Evolutionary conservation across 78 protist genomes (phyloP), one percentile per base, ranked within the genome.

Genomic region (Mantamonas sphyraenae): DNA sequence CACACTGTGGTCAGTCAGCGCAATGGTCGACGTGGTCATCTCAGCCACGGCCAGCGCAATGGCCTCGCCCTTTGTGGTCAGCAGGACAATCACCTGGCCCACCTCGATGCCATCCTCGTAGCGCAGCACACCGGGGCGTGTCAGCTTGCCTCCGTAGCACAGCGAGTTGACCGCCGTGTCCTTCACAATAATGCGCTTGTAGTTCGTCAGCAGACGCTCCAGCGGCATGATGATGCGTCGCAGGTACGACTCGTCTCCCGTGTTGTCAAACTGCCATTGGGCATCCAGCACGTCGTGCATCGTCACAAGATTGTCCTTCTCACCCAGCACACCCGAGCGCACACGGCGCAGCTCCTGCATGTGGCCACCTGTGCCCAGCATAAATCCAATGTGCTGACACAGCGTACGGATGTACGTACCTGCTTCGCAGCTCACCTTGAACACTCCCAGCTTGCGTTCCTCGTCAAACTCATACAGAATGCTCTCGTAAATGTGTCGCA

Each of bases 381-480:
- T 66, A 17, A 96, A 81, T 37, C 99, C 99, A 30, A 98, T 76
- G 81, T 98, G 99, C 22, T 90, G 98, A 63, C 99, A 97, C 19
- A 98, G 95, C 0, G 99, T 98, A 43, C 99, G 90, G 66, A 98
- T 94, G 91, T 98, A 98, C 5, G 99, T 98, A 45, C 99, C 99
- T 5, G 99, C 99, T 80, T 98, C 96, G 80, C 99, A 98, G 43
- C 57, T 57, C 33, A 94, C 95, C 90, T 93, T 79, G 89, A 98
- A 90, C 59, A 97, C 77, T 31, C 90, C 95, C n/a, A 96, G 83
- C 68, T 93, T 67, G 37, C 93, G 74, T 51, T 95, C 97, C 20
- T 12, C 26, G 71, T 98, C 98, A 61, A 40, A 97, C 74, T 98
- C 99, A 14, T 94, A 7, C 58, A 97, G 77, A 74, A 89, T 80